phyloP scores from a whole-genome alignment of 805 yeast species.

The Metschnikowia dekortorum region DNA sequence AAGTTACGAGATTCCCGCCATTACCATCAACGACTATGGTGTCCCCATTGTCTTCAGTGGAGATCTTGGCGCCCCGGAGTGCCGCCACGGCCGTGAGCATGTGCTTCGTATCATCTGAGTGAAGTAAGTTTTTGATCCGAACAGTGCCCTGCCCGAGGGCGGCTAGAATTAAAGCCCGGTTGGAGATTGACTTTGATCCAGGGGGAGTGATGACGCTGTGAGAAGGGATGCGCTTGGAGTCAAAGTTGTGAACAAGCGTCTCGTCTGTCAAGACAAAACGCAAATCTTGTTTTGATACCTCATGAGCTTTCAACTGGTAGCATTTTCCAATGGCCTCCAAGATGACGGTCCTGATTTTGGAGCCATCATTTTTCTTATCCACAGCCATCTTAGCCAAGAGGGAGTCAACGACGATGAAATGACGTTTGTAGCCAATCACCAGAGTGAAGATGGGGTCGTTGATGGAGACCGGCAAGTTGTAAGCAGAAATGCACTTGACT shows the following conservation, averaged over 20 bases:
- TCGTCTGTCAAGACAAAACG: conserved; percentile 82
- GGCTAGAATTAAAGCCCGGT: conserved; percentile 89
- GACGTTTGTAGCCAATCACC: conserved; percentile 60
- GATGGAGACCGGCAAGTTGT: conserved; percentile 77
- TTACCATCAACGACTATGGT: conserved; percentile 81
- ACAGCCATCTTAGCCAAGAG: conserved; percentile 85
- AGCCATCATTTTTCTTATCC: conserved; percentile 95
- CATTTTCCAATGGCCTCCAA: conserved; percentile 85
- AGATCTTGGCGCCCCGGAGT: conserved; percentile 75
- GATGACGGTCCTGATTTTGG: conserved; percentile 80
- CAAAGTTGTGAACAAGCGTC: conserved; percentile 59
- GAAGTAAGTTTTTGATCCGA: conserved; percentile 76
- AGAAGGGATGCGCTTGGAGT: conserved; percentile 25
- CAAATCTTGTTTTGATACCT: conserved; percentile 75
- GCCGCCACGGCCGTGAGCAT: conserved; percentile 85
- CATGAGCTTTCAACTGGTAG: conserved; percentile 81
- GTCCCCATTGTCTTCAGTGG: conserved; percentile 86
- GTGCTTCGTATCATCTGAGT: conserved; percentile 93
- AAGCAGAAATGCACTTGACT: conserved; percentile 75
- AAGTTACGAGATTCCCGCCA: conserved; percentile 70
- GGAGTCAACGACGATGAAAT: conserved; percentile 66
- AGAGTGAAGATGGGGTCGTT: conserved; percentile 64
- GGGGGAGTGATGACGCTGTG: conserved; percentile 71
- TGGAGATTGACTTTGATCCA: conserved; percentile 95
- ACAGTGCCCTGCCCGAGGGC: conserved; percentile 87